Evolutionary conservation across 2,329 filamentous ascomycete genomes (phyloP), one percentile per base, ranked within the genome.

Genomic region (Sclerotinia sclerotiorum): DNA sequence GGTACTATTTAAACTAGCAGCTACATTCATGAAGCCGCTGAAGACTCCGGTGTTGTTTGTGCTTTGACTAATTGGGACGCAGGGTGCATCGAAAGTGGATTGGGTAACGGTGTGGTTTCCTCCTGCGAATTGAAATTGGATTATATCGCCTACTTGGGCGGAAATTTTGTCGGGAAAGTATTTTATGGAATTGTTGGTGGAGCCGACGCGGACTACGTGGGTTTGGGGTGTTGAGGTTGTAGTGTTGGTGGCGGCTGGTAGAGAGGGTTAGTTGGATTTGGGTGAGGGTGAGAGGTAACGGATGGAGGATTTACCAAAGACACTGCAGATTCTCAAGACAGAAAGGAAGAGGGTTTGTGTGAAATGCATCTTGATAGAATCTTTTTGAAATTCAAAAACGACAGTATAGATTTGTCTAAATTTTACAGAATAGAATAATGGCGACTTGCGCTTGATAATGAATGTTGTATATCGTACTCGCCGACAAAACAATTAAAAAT

Each of bases 21-120:
- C 82, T 54, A 87, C 88, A 71, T 87, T 86, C 81, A 87, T 84
- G 81, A 87, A 91, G 69, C 89, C 89, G 1, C 87, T 88, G 81
- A 84, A 90, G 81, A 94, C 84, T 70, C 88, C 88, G 4, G 81
- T 80, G 5, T 13, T 42, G 75, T 85, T 84, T 78, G 82, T 78
- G 67, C 82, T 79, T 71, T 69, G 54, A 27, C 77, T 75, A 73
- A 90, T 85, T 63, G 90, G 89, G 39, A 84, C 78, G 80, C 91
- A 93, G 17, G 90, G 90, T 68, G 84, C 79, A 74, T 90, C 88
- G 75, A 94, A 94, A 74, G 84, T 87, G 58, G 91, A 92, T 82
- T 93, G 90, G 21, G 88, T 90, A 69, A 93, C 87, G 63, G 90
- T 93, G 84, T 94, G 91, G 82, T 94, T 94, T 73, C 84, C 84